Percentiles rank a stretch among this genome's conserved stretches.
These are phyloP conservation scores for Elongisporangium undulatum DNA, from an alignment of 352 stramenopile species.

Conservation along the genomic window DNA sequence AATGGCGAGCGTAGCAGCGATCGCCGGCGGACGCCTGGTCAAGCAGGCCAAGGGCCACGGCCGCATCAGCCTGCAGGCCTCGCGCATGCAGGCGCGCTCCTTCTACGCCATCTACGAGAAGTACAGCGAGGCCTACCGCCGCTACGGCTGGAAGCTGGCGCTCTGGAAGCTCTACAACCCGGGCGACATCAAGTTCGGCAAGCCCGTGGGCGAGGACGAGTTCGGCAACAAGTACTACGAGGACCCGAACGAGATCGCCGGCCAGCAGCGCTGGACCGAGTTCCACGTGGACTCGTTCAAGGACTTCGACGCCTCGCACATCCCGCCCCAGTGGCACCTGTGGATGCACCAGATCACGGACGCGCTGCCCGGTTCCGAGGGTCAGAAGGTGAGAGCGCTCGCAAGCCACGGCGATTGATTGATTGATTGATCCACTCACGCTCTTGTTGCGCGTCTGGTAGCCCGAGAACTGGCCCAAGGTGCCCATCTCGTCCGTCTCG, in stretches of 20 bases:
- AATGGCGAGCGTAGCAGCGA: conserved; percentile 15
- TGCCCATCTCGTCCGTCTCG: conserved; percentile 40
- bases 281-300: conserved; percentile 74
- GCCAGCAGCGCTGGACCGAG: conserved; percentile 83
- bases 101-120: conserved; percentile 81
- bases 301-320: conserved; percentile 73
- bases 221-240: conserved; percentile 89
- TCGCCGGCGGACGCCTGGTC: conserved; percentile 31
- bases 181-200: conserved; percentile 85
- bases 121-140: conserved; percentile 77
- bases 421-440: background rate
- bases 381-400: conserved; percentile 48
- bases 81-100: conserved; percentile 49
- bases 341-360: conserved; percentile 85
- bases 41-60: conserved; percentile 8
- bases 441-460: conserved; percentile 15
- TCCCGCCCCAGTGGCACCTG: conserved; percentile 80
- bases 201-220: conserved; percentile 73
- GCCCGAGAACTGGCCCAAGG: conserved; percentile 69
- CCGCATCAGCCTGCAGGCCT: background rate
- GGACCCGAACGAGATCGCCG: conserved; percentile 67
- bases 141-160: conserved; percentile 73
- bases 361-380: conserved; percentile 44
- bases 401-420: background rate
- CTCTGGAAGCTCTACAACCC: conserved; percentile 89